Base-by-base conservation (phyloP, 148 eudicot species). In the Camellia lanceoleosa region DNA sequence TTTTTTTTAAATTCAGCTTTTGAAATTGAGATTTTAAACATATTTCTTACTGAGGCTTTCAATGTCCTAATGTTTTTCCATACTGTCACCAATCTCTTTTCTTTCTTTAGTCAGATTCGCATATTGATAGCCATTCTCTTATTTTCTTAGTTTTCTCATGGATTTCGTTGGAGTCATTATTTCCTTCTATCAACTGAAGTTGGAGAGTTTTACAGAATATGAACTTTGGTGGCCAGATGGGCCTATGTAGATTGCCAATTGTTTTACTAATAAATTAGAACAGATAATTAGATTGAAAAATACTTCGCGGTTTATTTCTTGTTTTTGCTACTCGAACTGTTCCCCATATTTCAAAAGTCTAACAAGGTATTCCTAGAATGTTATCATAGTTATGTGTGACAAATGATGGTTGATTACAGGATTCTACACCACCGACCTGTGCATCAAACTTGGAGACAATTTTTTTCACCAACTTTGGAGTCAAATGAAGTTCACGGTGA, bases 401-500 rank as follows among this genome's bases (percentile, higher is more conserved):
- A 70, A 30, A 8, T 64, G 43, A 65, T 56, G 13, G 69, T 51
- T 63, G 60, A 51, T 69, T 88, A 79, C 88, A 93, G 97, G 97
- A 90, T 63, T 80, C 84, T 61, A 80, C 83, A 42, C 42, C 76
- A 75, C 82, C 79, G 79, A 87, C 89, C 60, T 87, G 87, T 85
- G 61, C 86, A 2, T 74, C 92, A 79, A 89, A 84, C 81, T 68
- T 79, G 49, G 98, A 89, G 84, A 88, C 93, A 60, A 89, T 93
- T 69, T 92, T 30, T 93, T 87, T 92, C 93, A 19, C 97, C 92
- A 15, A 58, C 78, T n/a, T 73, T 71, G 75, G 85, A 86, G 80
- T 84, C 90, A 44, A 78, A 75, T 76, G 90, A 84, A 71, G 78
- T 56, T 81, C 82, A 63, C 30, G 74, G 68, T 76, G 88, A 68